Percentiles rank a stretch among this genome's conserved stretches.
phyloP scores from a whole-genome alignment of 148 eudicot genomes.

The Chenopodium quinoa region DNA sequence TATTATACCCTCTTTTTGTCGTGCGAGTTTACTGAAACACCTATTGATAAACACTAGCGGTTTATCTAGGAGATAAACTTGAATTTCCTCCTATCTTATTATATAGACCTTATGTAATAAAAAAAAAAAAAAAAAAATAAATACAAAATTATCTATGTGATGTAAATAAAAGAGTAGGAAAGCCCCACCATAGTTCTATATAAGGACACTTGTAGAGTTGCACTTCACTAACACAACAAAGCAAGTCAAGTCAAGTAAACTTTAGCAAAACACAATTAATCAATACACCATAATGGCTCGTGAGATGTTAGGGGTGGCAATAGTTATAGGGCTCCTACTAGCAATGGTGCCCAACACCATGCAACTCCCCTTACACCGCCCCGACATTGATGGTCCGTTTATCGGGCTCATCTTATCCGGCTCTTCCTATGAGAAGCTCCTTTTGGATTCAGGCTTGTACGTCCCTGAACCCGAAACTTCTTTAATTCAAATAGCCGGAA shows the following conservation, averaged over 20 bases:
- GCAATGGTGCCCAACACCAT: conserved; percentile 18
- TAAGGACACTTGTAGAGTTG: background rate
- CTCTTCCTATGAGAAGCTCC: background rate
- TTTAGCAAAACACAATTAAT: background rate
- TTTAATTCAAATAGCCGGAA: background rate
- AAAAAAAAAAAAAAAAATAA: too few species aligned
- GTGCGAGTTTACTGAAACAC: too few species aligned
- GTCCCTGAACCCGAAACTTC: background rate
- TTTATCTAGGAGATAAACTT: too few species aligned
- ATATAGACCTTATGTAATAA: too few species aligned
- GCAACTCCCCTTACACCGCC: conserved; percentile 4
- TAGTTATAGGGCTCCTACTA: conserved; percentile 14
- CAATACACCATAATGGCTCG: background rate
- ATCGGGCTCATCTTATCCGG: background rate
- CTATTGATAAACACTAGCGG: too few species aligned
- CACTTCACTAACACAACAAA: background rate
- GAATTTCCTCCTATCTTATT: too few species aligned
- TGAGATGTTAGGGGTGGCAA: background rate
- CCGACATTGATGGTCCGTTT: background rate
- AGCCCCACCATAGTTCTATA: background rate
- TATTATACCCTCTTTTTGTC: too few species aligned
- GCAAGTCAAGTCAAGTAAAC: background rate
- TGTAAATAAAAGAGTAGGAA: too few species aligned
- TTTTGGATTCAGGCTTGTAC: background rate
- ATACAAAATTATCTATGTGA: too few species aligned